phyloP scores from a whole-genome alignment of 2,329 filamentous ascomycete genomes.

The Beauveria varroae region DNA sequence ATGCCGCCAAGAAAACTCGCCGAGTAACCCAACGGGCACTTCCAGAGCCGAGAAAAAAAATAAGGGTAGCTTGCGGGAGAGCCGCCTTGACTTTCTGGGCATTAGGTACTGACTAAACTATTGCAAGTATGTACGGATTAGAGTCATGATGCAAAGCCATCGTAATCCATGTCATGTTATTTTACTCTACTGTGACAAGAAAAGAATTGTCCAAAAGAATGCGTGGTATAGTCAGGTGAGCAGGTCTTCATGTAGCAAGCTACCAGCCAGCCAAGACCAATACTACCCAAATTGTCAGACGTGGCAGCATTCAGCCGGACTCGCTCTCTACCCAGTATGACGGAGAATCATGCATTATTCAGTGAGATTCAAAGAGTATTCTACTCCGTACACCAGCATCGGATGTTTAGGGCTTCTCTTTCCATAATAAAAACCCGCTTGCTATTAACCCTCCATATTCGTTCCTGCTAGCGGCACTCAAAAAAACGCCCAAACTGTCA shows the following conservation, averaged over 20 bases:
- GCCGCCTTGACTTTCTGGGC: neutral
- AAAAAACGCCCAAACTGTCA: neutral
- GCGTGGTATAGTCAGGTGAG: conserved; percentile 5
- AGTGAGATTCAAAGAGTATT: too few relatives aligned
- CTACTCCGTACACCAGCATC: too few relatives aligned
- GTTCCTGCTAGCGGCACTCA: neutral
- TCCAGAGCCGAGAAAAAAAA: neutral
- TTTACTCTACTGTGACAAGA: too few relatives aligned
- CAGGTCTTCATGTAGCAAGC: conserved; percentile 2
- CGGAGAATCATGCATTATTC: too few relatives aligned
- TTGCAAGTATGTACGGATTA: too few relatives aligned
- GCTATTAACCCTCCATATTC: too few relatives aligned
- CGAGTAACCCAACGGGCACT: neutral
- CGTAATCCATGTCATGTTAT: too few relatives aligned
- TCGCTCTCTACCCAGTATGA: neutral
- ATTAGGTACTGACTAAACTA: neutral
- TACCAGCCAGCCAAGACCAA: neutral
- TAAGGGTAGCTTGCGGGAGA: too few relatives aligned
- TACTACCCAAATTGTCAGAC: neutral
- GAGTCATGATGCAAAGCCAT: too few relatives aligned
- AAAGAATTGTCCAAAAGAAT: neutral
- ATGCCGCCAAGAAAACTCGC: neutral
- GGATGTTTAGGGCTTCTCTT: too few relatives aligned
- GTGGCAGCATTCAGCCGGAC: too few relatives aligned
- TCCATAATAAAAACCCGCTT: too few relatives aligned